Base-by-base conservation (phyloP, 2,329 filamentous ascomycete genomes). In the Exophiala sp. region DNA sequence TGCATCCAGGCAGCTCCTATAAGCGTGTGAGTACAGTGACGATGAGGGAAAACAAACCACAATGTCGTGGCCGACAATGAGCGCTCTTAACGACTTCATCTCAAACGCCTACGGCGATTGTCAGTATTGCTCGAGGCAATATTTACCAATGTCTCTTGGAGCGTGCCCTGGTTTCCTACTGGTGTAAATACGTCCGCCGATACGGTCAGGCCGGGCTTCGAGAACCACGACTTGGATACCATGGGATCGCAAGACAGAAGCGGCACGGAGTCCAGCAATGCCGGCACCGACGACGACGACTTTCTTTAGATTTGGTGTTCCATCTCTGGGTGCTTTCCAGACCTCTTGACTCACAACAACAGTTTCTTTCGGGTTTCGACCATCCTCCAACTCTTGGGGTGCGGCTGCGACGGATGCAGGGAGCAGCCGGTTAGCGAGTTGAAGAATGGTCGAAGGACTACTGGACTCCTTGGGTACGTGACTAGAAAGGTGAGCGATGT, bases 1-100 rank as follows among this genome's bases (percentile, higher is more conserved):
- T 72, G 69, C 64, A 71, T 68, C 69, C 69, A 72, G 48, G 69
- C 69, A 46, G 69, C 69, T 42, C 69, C 69, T 72, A 45, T 42
- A 43, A 46, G 45, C 18, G 24, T 53, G 55, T 56, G 48, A 58
- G 56, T 50, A 46, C 53, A 53, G 22, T 37, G 52, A 47, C 23
- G 35, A 46, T 29, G 24, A 18, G 45, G 46, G 49, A 44, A 55
- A 55, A 58, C 52, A 56, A 58, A 46, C 53, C 51, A 53, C 51
- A 59, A 57, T 48, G 50, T 51, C 57, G 54, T 57, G 57, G 54
- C 46, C 45, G 40, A 55, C 51, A 57, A 55, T 55, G 51, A 57
- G 57, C 54, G 52, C 54, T 53, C 34, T 59, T 55, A 52, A 55
- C 51, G 51, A 52, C 54, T 35, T 57, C 53, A 55, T 53, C 34